phyloP scores from a whole-genome alignment of 75 land plant species.

The Ceratopteris richardii region DNA sequence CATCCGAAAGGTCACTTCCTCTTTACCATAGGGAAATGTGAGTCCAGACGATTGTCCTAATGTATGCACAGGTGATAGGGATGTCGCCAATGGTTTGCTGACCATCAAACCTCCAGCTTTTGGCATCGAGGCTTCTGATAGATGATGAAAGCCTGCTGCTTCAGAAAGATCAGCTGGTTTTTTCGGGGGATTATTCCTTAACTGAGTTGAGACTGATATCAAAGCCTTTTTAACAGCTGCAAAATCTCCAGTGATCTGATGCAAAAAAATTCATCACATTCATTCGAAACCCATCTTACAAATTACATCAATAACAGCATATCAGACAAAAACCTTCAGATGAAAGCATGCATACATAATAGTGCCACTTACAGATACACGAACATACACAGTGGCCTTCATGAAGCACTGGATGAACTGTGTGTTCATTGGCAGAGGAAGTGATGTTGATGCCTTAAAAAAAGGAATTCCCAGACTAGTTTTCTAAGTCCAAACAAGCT shows the following conservation, averaged over 20 bases:
- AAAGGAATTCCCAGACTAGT: too few species aligned
- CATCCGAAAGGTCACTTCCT: slow-evolving; percentile 44
- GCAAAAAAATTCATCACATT: background rate
- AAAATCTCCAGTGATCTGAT: slow-evolving; percentile 31
- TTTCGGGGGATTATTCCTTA: slow-evolving; percentile 28
- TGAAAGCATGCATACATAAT: too few species aligned
- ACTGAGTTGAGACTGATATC: slow-evolving; percentile 20
- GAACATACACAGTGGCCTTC: too few species aligned
- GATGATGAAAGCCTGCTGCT: background rate
- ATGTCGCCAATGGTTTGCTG: background rate
- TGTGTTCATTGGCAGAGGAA: too few species aligned
- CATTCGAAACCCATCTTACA: too few species aligned
- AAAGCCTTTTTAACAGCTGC: slow-evolving; percentile 38
- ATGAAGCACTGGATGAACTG: too few species aligned
- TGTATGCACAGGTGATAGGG: background rate
- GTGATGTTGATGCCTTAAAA: too few species aligned
- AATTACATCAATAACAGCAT: too few species aligned
- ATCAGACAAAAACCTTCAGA: too few species aligned
- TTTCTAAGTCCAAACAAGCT: too few species aligned
- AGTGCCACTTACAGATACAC: too few species aligned
- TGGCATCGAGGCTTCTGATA: background rate
- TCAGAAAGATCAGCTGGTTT: slow-evolving; percentile 2
- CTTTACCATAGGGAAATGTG: slow-evolving; percentile 5
- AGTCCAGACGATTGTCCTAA: background rate
- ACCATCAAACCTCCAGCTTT: background rate